A percentile compares a stretch with the other conserved stretches of the same genome.
These are phyloP conservation scores for Syzygium grande DNA, from an alignment of 345 rosid genomes.

Conservation along the genomic window DNA sequence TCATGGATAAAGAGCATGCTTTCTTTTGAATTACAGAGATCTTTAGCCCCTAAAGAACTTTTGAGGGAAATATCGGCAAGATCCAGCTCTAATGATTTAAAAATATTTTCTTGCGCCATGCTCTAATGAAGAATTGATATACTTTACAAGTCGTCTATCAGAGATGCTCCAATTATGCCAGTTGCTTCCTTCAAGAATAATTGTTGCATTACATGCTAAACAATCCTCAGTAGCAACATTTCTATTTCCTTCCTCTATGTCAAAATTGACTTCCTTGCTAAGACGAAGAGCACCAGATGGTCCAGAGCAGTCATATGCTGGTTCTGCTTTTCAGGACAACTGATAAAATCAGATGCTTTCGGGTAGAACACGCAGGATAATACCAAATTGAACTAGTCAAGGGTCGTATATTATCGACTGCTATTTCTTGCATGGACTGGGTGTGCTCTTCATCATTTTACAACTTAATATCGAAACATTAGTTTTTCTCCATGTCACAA, in stretches of 20 bases:
- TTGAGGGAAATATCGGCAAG: neutral
- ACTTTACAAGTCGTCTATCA: neutral
- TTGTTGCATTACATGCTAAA: neutral
- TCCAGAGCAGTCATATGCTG: neutral
- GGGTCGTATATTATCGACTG: neutral
- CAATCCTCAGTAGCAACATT: neutral
- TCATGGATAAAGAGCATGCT: neutral
- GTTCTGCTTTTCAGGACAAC: neutral
- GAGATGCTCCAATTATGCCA: neutral
- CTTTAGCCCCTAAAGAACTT: neutral
- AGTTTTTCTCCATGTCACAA: neutral
- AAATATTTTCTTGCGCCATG: neutral
- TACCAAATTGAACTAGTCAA: neutral
- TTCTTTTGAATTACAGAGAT: neutral
- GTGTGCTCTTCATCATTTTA: neutral
- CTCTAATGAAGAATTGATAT: neutral
- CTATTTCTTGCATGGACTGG: neutral
- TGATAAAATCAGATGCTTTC: neutral
- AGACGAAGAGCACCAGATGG: neutral
- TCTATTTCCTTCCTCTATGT: neutral
- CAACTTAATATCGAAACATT: neutral
- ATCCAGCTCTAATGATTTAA: neutral
- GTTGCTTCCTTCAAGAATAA: neutral
- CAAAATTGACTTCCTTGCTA: neutral
- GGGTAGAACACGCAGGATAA: neutral